Evolutionary conservation across 441 rosid species (phyloP).

Genomic region (Gossypium aridum): DNA sequence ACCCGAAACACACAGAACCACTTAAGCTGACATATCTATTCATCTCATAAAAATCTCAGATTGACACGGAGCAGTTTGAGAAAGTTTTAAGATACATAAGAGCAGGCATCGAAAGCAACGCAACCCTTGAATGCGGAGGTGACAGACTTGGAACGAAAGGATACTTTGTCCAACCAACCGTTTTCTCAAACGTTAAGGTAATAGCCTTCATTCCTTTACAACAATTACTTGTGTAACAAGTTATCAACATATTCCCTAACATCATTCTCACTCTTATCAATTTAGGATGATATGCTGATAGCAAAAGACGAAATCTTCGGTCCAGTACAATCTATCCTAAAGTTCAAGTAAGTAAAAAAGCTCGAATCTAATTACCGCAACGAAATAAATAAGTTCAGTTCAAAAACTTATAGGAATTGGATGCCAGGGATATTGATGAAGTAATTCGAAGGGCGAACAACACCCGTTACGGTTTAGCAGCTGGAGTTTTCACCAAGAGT

Average conservation of each 20-base stretch:
- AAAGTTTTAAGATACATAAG: slow-evolving; percentile 69
- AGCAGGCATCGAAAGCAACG: slow-evolving; percentile 62
- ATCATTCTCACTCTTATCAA: neutral
- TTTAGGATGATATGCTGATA: slow-evolving; percentile 76
- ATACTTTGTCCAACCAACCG: slow-evolving; percentile 82
- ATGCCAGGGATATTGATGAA: slow-evolving; percentile 52
- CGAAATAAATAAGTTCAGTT: neutral
- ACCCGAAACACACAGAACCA: neutral
- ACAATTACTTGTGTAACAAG: neutral
- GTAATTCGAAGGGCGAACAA: slow-evolving; percentile 68
- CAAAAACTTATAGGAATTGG: neutral
- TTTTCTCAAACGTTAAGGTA: slow-evolving; percentile 79
- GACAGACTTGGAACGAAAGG: slow-evolving; percentile 60
- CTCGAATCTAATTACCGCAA: neutral
- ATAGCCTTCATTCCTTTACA: neutral
- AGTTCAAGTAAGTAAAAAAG: slow-evolving; percentile 52
- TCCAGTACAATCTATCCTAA: slow-evolving; percentile 85
- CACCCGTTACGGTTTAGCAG: slow-evolving; percentile 63
- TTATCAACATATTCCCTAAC: neutral
- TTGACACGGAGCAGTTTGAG: slow-evolving; percentile 60
- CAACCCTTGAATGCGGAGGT: slow-evolving; percentile 88
- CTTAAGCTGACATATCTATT: neutral
- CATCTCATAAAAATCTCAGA: slow-evolving; percentile 30
- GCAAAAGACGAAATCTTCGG: slow-evolving; percentile 90
- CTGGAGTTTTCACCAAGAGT: slow-evolving; percentile 69